Evolutionary conservation across 805 yeast genomes (phyloP).

Genomic region (Kluyveromyces lactis): DNA sequence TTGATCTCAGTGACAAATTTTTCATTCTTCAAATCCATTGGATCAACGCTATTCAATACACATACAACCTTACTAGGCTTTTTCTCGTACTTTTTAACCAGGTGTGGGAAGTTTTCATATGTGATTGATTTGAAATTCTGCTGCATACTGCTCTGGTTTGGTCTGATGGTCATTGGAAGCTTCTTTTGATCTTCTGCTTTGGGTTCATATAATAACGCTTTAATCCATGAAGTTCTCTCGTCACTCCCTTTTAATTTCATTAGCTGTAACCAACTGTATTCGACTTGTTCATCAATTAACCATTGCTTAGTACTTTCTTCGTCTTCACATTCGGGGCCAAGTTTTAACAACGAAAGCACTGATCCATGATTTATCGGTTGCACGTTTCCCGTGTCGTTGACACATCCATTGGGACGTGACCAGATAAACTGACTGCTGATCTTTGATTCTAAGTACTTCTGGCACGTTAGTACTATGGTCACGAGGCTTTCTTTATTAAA

Average conservation of each 20-base stretch:
- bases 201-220: constrained; percentile 19
- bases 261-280: constrained; percentile 5
- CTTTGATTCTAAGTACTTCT: constrained; percentile 15
- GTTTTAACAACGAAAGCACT: not conserved
- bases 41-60: constrained; percentile 55
- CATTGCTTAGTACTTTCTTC: constrained; percentile 8
- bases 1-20: constrained; percentile 39
- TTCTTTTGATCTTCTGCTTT: not conserved
- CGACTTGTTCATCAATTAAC: constrained; percentile 8
- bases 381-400: constrained; percentile 13
- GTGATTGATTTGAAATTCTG: constrained; percentile 20
- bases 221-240: constrained; percentile 12
- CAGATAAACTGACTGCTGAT: constrained; percentile 11
- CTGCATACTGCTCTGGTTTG: constrained; percentile 15
- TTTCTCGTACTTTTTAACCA: constrained; percentile 23
- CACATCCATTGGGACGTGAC: constrained; percentile 22
- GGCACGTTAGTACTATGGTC: constrained; percentile 17
- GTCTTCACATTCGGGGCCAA: constrained; percentile 2
- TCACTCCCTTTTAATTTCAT: constrained; percentile 3
- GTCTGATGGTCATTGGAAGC: constrained; percentile 11
- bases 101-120: constrained; percentile 30
- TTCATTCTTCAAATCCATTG: constrained; percentile 52
- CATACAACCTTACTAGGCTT: constrained; percentile 44
- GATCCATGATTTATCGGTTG: constrained; percentile 13
- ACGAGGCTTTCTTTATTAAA: constrained; percentile 8